Base-by-base conservation (phyloP, 139 green algal species). In the Coelastrella sp. region DNA sequence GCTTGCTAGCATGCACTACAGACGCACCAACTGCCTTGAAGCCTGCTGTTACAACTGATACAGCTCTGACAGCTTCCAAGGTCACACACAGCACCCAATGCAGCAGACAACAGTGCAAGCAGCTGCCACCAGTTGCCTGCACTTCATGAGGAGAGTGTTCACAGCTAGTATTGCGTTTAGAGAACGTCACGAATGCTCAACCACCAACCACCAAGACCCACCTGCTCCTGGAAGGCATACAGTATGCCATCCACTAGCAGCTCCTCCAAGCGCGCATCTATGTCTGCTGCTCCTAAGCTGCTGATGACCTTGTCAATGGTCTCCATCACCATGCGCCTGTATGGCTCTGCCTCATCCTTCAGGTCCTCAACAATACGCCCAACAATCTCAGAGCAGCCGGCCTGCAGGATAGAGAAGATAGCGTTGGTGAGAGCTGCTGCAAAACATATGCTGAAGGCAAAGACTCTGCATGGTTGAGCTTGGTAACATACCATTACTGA, bases 181-280 rank as follows among this genome's bases (percentile, higher is more conserved):
- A n/a, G n/a, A n/a, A n/a, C n/a, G n/a, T n/a, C n/a, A n/a, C n/a
- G n/a, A n/a, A n/a, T n/a, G n/a, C n/a, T n/a, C n/a, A n/a, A n/a
- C n/a, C n/a, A 19, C 0, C 11, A 19, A 13, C 2, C 11, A 19
- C 2, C 11, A 19, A 13, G 8, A n/a, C 90, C 4, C 85, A 95
- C 95, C 95, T 99, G 98, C 94, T 99, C 98, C 93, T 99, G 98
- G 95, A 99, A 99, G 5, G 98, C 98, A 89, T 99, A 99, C 60
- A 99, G 95, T 74, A 99, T 98, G 92, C 98, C 98, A 92, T 99
- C 98, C 23, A 99, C 96, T 23, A 99, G 95, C 89, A 98, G 92
- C 95, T 99, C 98, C 96, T 99, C 98, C 91, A 99, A 94, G 0
- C 97, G 92, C 5, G 97, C 96, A 85, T 99, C 98, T 16, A 99